Conservation (phyloP, 306 rosid species). For the Prosopis cineraria region DNA sequence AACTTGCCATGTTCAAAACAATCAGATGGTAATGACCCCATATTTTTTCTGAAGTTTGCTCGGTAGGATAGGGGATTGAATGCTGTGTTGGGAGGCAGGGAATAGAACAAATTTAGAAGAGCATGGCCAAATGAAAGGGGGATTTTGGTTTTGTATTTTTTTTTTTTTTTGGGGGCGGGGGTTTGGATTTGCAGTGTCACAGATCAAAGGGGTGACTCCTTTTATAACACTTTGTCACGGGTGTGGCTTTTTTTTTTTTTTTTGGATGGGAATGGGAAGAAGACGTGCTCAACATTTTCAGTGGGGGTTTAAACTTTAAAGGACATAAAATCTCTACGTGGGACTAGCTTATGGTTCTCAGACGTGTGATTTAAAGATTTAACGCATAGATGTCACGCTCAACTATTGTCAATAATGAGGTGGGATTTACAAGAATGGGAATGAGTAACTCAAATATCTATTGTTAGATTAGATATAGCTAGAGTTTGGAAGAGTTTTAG, state of each 20-base stretch:
- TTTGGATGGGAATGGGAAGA: neutral
- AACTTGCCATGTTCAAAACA: neutral
- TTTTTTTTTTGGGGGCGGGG: too few relatives aligned
- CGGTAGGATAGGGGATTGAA: constrained; percentile 16
- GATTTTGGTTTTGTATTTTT: too few relatives aligned
- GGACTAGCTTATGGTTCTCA: neutral
- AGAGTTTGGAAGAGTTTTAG: neutral
- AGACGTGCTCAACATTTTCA: constrained; percentile 2
- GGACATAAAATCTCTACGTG: neutral
- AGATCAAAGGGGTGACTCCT: neutral
- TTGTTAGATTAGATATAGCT: neutral
- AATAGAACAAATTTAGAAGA: constrained; percentile 33
- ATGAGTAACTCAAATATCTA: neutral
- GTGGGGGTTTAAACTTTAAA: constrained; percentile 25
- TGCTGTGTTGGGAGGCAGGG: constrained; percentile 38
- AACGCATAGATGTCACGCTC: constrained; percentile 18
- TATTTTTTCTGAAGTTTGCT: constrained; percentile 24
- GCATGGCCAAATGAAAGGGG: neutral
- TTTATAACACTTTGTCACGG: constrained; percentile 25
- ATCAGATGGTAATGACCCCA: neutral
- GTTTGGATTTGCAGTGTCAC: neutral
- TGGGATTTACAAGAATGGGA: neutral
- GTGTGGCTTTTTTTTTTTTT: neutral
- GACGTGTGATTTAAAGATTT: neutral
- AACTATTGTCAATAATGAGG: constrained; percentile 6